These are phyloP conservation scores for Arthrobotrys megalospora DNA, from an alignment of 2,329 filamentous ascomycete genomes.

Conservation along the genomic window DNA sequence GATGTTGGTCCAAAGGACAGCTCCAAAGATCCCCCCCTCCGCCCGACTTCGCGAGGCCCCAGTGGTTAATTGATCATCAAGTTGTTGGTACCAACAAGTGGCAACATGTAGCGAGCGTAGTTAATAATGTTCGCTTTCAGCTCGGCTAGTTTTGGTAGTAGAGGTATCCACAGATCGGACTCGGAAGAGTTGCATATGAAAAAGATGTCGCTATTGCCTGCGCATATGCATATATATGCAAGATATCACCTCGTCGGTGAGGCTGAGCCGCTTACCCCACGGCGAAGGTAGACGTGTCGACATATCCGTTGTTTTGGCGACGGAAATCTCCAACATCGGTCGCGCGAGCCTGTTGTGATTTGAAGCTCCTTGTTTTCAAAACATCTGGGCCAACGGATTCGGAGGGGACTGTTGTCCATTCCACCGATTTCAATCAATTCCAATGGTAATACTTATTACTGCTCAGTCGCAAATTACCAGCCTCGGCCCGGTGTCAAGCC, in stretches of 20 bases:
- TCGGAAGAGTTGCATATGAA: constrained; percentile 42
- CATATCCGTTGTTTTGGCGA: constrained; percentile 7
- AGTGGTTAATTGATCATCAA: constrained; percentile 26
- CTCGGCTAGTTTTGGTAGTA: not conserved
- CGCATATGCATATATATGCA: constrained; percentile 14
- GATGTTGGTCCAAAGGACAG: constrained; percentile 9
- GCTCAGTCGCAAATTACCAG: no score
- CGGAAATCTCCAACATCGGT: not conserved
- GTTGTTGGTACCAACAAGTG: constrained; percentile 23
- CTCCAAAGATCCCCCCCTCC: constrained; percentile 25
- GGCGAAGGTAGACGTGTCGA: constrained; percentile 21
- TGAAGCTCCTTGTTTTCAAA: constrained; percentile 1
- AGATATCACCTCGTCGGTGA: constrained; percentile 9
- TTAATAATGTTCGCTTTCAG: not conserved
- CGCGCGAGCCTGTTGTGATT: constrained; percentile 2
- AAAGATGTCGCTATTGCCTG: constrained; percentile 5
- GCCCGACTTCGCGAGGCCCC: constrained; percentile 17
- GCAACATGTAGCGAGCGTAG: constrained; percentile 44
- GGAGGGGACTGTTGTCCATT: no score
- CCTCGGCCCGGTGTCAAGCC: no score
- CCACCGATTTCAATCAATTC: not conserved
- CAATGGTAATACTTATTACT: no score
- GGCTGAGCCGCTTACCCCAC: constrained; percentile 25
- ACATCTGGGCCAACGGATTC: not conserved
- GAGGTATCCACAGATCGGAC: constrained; percentile 28